These are phyloP conservation scores for Striga hermonthica DNA, from an alignment of 305 asterid genomes.

Conservation along the genomic window DNA sequence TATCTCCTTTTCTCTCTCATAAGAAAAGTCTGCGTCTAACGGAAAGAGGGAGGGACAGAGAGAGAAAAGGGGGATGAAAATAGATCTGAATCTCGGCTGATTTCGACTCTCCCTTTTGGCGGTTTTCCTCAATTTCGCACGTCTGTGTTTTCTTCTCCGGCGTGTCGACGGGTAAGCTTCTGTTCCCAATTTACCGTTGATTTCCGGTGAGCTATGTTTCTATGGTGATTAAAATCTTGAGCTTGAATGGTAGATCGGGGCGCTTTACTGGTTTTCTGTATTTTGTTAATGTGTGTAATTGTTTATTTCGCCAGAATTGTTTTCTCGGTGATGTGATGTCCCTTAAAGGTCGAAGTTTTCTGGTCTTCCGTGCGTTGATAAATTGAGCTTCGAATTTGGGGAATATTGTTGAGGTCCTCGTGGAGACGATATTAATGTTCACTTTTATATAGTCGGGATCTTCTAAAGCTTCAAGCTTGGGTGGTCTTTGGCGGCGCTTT, in stretches of 20 bases:
- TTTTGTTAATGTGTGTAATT: constrained; percentile 7
- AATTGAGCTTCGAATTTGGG: constrained; percentile 31
- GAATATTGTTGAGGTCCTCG: constrained; percentile 28
- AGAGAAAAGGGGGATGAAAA: constrained; percentile 11
- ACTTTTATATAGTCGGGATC: constrained; percentile 27
- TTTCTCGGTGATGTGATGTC: constrained; percentile 40
- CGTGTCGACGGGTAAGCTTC: background rate
- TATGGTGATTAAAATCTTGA: constrained; percentile 22
- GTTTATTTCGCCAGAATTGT: constrained; percentile 34
- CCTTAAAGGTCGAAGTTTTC: constrained; percentile 31
- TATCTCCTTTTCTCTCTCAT: constrained; percentile 23
- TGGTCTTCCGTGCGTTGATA: constrained; percentile 22
- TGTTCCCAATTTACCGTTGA: background rate
- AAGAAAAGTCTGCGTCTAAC: constrained; percentile 32
- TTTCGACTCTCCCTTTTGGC: constrained; percentile 26
- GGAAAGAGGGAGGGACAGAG: constrained; percentile 31
- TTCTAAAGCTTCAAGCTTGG: constrained; percentile 31
- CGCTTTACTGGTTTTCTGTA: constrained; percentile 18
- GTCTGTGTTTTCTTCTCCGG: constrained; percentile 16
- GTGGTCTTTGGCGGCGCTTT: constrained; percentile 5
- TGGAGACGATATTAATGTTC: constrained; percentile 16
- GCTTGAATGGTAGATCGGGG: constrained; percentile 42
- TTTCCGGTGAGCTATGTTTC: constrained; percentile 30
- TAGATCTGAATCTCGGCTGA: constrained; percentile 34
- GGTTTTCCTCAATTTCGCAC: constrained; percentile 29